Conservation (phyloP, 2,329 filamentous ascomycete species). For the Colletotrichum caudatum region DNA sequence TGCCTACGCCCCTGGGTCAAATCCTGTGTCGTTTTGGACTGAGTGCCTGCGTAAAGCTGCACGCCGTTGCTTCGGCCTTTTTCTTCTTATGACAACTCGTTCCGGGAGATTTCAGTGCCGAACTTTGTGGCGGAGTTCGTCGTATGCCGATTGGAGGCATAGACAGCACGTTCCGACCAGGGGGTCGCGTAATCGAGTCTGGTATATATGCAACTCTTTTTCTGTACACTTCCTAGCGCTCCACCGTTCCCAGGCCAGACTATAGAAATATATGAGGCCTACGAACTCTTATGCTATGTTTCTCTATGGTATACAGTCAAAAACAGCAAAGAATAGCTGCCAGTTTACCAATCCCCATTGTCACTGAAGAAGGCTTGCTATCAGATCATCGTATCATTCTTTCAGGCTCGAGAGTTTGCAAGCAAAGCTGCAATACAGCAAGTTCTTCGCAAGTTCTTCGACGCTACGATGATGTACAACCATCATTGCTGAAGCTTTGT, state of each 20-base stretch:
- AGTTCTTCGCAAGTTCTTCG: neutral
- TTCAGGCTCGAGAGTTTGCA: too few relatives aligned
- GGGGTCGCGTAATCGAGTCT: neutral
- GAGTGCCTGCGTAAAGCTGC: too few relatives aligned
- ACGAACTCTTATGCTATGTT: neutral
- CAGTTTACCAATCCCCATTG: too few relatives aligned
- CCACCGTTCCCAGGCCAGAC: fast-evolving
- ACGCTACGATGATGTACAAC: neutral
- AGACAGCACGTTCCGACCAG: neutral
- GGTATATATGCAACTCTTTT: neutral
- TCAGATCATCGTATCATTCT: neutral
- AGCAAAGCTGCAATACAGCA: neutral
- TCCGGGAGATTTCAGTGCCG: neutral
- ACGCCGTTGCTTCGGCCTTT: neutral
- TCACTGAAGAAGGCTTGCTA: neutral
- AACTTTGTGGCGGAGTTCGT: neutral
- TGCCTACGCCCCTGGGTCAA: neutral
- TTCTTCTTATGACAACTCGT: neutral
- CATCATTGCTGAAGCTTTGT: neutral
- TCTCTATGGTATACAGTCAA: neutral
- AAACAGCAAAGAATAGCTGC: too few relatives aligned
- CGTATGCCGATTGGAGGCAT: neutral
- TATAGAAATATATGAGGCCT: neutral
- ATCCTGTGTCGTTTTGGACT: neutral
- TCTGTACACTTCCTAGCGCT: neutral